A percentile compares a stretch with the other conserved stretches of the same genome.
These are phyloP conservation scores for Candida loeiensis DNA, from an alignment of 805 yeast species.

Conservation along the genomic window DNA sequence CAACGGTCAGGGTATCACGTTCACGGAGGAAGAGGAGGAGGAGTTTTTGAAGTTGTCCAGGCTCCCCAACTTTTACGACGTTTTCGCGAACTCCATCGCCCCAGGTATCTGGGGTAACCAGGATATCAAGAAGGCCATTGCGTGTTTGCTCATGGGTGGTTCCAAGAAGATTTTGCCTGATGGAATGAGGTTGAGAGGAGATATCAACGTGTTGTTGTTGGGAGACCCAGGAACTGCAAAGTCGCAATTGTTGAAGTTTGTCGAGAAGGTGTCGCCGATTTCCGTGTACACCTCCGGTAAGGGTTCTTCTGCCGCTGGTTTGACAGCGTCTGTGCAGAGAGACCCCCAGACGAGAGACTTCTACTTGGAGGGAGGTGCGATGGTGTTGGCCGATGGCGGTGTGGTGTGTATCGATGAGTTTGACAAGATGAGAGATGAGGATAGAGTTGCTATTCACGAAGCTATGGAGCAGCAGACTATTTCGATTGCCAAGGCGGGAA, in stretches of 20 bases:
- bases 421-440: constrained; percentile 99
- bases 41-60: constrained; percentile 79
- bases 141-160: constrained; percentile 92
- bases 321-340: constrained; percentile 96
- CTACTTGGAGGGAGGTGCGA: constrained; percentile 98
- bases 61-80: constrained; percentile 78
- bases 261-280: constrained; percentile 90
- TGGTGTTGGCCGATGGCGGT: constrained; percentile 99
- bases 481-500: constrained; percentile 98
- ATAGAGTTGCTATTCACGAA: constrained; percentile 97
- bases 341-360: constrained; percentile 86
- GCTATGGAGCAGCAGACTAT: constrained; percentile 99
- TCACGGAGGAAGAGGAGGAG: constrained; percentile 92
- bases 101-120: constrained; percentile 94
- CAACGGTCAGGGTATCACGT: constrained; percentile 53
- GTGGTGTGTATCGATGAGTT: constrained; percentile 99
- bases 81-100: constrained; percentile 85
- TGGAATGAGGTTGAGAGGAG: constrained; percentile 96
- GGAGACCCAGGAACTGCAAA: constrained; percentile 99
- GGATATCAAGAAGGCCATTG: constrained; percentile 90
- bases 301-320: constrained; percentile 99
- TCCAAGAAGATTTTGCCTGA: constrained; percentile 90
- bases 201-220: constrained; percentile 82
- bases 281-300: constrained; percentile 97
- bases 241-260: constrained; percentile 92